These are phyloP conservation scores for Russula brevipes DNA, from an alignment of 768 basidiomycete genomes.

Conservation along the genomic window DNA sequence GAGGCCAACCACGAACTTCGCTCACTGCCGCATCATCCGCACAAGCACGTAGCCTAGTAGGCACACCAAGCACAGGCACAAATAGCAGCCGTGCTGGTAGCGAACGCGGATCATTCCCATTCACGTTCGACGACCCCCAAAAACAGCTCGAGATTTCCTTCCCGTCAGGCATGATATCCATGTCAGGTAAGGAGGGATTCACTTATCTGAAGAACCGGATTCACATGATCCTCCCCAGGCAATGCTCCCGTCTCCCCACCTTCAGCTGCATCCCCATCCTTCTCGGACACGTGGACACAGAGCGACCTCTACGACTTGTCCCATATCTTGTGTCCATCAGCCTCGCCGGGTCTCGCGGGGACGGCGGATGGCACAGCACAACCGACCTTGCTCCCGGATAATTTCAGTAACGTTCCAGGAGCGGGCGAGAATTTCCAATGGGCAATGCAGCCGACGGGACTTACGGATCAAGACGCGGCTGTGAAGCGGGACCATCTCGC, in stretches of 20 bases:
- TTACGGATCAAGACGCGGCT: conserved; percentile 21
- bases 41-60: conserved; percentile 20
- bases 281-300: conserved; percentile 14
- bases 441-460: conserved; percentile 15
- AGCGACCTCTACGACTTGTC: conserved; percentile 6
- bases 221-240: conserved; percentile 7
- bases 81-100: conserved; percentile 1
- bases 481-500: conserved; percentile 37
- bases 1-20: conserved; percentile 66
- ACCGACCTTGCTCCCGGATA: conserved; percentile 12
- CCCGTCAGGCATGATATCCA: conserved; percentile 20
- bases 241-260: conserved; percentile 9
- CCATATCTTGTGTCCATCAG: neutral
- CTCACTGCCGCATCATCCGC: conserved; percentile 40
- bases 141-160: conserved; percentile 18
- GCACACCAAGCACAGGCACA: neutral
- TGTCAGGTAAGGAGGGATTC: conserved; percentile 18
- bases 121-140: conserved; percentile 12
- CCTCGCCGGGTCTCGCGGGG: conserved; percentile 8
- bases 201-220: conserved; percentile 8
- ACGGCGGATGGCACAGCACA: neutral
- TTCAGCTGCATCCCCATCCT: conserved; percentile 5
- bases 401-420: conserved; percentile 19
- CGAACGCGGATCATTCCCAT: conserved; percentile 19
- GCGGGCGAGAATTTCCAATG: conserved; percentile 11